A percentile compares a stretch with the other conserved stretches of the same genome.
These are phyloP conservation scores for Ogataea pilisensis DNA, from an alignment of 805 yeast genomes.

Conservation along the genomic window DNA sequence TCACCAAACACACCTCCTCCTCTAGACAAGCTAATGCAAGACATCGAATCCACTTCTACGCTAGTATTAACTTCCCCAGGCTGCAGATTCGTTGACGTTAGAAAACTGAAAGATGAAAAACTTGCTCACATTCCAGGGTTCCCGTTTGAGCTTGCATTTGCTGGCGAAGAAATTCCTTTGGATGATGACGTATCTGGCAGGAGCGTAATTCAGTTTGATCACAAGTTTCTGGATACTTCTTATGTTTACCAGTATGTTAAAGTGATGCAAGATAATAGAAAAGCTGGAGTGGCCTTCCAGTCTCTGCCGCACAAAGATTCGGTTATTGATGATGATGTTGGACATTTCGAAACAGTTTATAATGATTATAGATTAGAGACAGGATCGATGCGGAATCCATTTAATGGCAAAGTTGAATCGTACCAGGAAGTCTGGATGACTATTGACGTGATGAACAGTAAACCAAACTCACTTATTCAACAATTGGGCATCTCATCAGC, in stretches of 20 bases:
- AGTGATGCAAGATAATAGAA: not conserved
- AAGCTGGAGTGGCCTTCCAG: not conserved
- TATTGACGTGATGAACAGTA: constrained; percentile 35
- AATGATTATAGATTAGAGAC: constrained; percentile 45
- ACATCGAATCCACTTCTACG: constrained; percentile 41
- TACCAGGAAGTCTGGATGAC: constrained; percentile 56
- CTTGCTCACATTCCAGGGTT: constrained; percentile 5
- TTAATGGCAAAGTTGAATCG: constrained; percentile 36
- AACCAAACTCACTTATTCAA: constrained; percentile 23
- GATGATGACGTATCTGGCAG: constrained; percentile 36
- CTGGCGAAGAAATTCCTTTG: constrained; percentile 35
- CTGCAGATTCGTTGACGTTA: constrained; percentile 44
- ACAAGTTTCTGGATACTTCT: constrained; percentile 38
- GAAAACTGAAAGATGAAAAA: constrained; percentile 15
- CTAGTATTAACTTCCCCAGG: constrained; percentile 43
- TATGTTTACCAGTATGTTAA: constrained; percentile 25
- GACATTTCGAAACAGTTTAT: constrained; percentile 38
- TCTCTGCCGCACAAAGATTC: constrained; percentile 6
- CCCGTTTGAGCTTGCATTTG: constrained; percentile 26
- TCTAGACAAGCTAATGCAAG: not conserved
- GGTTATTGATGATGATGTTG: constrained; percentile 33
- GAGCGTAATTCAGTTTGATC: constrained; percentile 36
- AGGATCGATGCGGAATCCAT: constrained; percentile 46
- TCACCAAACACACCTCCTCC: constrained; percentile 29
- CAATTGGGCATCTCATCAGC: not conserved